phyloP scores from a whole-genome alignment of 2,329 filamentous ascomycete species.

The Septoria petroselini region DNA sequence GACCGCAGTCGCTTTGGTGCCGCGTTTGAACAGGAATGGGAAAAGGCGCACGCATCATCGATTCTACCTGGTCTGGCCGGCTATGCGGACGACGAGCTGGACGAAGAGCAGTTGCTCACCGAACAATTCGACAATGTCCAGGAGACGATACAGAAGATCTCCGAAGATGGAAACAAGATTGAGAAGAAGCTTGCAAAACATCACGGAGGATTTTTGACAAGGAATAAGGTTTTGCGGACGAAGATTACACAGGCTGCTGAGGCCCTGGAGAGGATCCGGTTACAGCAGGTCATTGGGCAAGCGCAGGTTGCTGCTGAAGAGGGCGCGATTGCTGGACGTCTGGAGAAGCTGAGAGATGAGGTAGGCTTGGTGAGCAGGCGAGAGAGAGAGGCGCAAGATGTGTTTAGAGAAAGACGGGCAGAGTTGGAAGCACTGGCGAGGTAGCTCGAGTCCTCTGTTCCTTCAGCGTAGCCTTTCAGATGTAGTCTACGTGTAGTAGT shows the following conservation, averaged over 20 bases:
- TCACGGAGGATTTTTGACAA: constrained; percentile 85
- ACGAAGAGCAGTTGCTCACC: constrained; percentile 63
- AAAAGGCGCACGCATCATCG: constrained; percentile 46
- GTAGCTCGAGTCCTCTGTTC: no score
- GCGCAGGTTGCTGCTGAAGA: constrained; percentile 77
- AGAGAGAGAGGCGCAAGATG: constrained; percentile 86
- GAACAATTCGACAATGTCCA: constrained; percentile 74
- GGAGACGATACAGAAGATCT: constrained; percentile 67
- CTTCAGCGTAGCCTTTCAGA: no score
- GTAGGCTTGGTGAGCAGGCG: constrained; percentile 74
- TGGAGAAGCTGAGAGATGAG: constrained; percentile 76
- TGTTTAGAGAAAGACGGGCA: constrained; percentile 71
- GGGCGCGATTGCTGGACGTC: constrained; percentile 66
- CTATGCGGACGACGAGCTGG: constrained; percentile 71
- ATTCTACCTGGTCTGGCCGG: constrained; percentile 75
- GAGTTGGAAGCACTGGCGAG: constrained; percentile 55
- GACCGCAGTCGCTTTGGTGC: constrained; percentile 47
- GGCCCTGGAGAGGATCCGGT: constrained; percentile 68
- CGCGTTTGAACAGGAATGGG: constrained; percentile 46
- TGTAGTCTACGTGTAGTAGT: no score
- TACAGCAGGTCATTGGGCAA: constrained; percentile 70
- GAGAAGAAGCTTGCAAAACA: constrained; percentile 90
- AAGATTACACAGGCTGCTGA: constrained; percentile 72
- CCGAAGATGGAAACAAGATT: constrained; percentile 77
- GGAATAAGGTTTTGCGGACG: constrained; percentile 72